phyloP scores from a whole-genome alignment of 2,329 filamentous ascomycete genomes.

The Phyllosticta citrichinensis region DNA sequence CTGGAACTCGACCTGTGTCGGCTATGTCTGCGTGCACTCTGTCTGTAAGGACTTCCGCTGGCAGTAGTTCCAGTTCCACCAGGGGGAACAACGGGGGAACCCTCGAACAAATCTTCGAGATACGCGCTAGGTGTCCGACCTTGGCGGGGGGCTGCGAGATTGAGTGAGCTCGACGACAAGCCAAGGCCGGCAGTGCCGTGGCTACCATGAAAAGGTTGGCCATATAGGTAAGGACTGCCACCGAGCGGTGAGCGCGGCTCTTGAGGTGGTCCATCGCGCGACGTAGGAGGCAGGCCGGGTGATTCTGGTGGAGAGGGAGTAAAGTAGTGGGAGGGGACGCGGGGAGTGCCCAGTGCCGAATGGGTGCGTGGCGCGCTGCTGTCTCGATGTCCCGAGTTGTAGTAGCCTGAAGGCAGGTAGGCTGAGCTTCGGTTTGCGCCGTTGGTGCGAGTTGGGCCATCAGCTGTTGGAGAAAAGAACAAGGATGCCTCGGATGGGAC shows the following conservation, averaged over 20 bases:
- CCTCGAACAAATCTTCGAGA: slow-evolving; percentile 76
- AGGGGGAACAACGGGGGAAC: neutral
- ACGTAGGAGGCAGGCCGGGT: slow-evolving; percentile 5
- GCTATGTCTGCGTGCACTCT: neutral
- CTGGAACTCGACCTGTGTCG: neutral
- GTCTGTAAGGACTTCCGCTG: neutral
- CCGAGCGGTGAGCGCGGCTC: slow-evolving; percentile 5
- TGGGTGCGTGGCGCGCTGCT: slow-evolving; percentile 1
- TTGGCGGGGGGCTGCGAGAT: slow-evolving; percentile 48
- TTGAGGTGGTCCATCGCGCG: slow-evolving; percentile 3
- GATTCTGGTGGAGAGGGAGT: slow-evolving; percentile 5
- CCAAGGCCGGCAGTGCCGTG: slow-evolving; percentile 10
- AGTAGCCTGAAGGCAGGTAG: slow-evolving; percentile 89
- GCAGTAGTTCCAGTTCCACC: neutral
- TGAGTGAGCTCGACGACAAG: slow-evolving; percentile 54
- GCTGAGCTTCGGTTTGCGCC: slow-evolving; percentile 55
- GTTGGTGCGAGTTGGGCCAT: slow-evolving; percentile 14
- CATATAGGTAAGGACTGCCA: neutral
- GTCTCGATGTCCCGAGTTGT: slow-evolving; percentile 55
- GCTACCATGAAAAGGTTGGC: neutral
- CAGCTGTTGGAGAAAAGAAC: slow-evolving; percentile 91
- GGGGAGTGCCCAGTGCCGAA: neutral
- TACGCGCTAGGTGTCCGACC: slow-evolving; percentile 78
- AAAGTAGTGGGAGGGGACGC: slow-evolving; percentile 1
- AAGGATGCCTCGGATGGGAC: slow-evolving; percentile 42